These are phyloP conservation scores for Mycena latifolia DNA, from an alignment of 768 basidiomycete genomes.

Conservation along the genomic window DNA sequence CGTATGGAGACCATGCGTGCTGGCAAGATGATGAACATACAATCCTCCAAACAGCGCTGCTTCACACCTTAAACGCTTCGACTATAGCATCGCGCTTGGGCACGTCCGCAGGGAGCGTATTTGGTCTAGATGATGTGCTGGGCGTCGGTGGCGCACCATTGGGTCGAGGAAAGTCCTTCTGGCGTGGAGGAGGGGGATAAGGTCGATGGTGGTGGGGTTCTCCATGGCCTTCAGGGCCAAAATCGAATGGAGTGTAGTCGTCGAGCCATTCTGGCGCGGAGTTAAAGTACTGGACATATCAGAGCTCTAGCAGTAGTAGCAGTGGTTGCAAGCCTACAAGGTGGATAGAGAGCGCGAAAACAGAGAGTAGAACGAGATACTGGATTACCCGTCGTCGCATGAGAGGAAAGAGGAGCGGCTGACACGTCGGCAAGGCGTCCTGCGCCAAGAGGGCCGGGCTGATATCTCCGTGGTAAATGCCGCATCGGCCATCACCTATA, in stretches of 20 bases:
- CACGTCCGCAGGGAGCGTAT: constrained; percentile 59
- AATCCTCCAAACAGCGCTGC: neutral
- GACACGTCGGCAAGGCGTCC: no score
- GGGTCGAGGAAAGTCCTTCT: neutral
- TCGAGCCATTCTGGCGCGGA: constrained; percentile 7
- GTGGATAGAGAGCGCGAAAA: neutral
- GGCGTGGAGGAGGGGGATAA: neutral
- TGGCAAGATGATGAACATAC: constrained; percentile 40
- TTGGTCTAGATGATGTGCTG: neutral
- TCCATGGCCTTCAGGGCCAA: neutral
- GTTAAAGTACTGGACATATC: constrained; percentile 13
- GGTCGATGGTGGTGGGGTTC: neutral
- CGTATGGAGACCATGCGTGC: constrained; percentile 91
- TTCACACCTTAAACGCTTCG: constrained; percentile 79
- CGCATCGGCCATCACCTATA: no score
- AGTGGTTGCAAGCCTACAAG: neutral
- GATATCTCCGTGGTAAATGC: no score
- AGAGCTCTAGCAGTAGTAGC: no score
- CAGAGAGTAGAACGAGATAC: constrained; percentile 14
- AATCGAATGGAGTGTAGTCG: neutral
- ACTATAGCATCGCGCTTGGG: constrained; percentile 77
- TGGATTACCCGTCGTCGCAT: constrained; percentile 23
- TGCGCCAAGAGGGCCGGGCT: no score
- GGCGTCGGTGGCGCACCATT: neutral
- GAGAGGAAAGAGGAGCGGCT: neutral